Percentiles rank a stretch among this genome's conserved stretches.
Conservation (phyloP, 2,329 filamentous ascomycete species). For the Colletotrichum lupini region DNA sequence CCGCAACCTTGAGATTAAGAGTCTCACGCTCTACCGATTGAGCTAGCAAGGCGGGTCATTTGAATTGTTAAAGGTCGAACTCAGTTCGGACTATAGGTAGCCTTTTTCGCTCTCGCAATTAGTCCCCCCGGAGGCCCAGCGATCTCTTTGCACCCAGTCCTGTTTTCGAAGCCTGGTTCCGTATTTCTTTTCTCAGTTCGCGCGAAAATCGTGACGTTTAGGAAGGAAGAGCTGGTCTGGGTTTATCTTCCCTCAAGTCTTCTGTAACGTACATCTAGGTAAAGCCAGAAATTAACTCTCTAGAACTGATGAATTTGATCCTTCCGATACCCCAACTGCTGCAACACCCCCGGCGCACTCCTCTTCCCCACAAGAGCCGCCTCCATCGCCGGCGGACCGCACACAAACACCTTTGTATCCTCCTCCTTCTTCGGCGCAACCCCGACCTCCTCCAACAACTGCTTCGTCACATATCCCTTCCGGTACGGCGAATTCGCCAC, state of each 20-base stretch:
- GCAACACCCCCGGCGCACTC: conserved; percentile 60
- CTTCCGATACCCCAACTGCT: conserved; percentile 66
- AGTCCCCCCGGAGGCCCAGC: too few relatives aligned
- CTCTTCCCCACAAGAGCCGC: conserved; percentile 61
- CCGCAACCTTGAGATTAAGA: conserved; percentile 57
- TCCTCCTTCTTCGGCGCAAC: conserved; percentile 42
- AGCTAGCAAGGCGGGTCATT: conserved; percentile 59
- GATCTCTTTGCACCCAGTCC: too few relatives aligned
- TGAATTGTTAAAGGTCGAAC: not conserved
- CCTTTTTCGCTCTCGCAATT: too few relatives aligned
- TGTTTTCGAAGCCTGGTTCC: too few relatives aligned
- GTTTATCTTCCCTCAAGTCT: not conserved
- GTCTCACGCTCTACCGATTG: conserved; percentile 81
- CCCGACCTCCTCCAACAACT: conserved; percentile 63
- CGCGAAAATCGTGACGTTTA: not conserved
- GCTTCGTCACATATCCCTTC: conserved; percentile 68
- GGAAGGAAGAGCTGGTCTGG: too few relatives aligned
- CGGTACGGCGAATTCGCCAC: conserved; percentile 51
- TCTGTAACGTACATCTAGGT: too few relatives aligned
- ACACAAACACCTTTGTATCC: conserved; percentile 72
- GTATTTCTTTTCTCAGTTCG: too few relatives aligned
- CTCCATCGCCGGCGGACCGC: conserved; percentile 77
- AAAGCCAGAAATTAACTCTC: not conserved
- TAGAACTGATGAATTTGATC: conserved; percentile 70
- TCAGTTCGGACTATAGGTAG: not conserved